A percentile compares a stretch with the other conserved stretches of the same genome.
Conservation (phyloP, 345 rosid genomes). For the Dipteronia sinensis region DNA sequence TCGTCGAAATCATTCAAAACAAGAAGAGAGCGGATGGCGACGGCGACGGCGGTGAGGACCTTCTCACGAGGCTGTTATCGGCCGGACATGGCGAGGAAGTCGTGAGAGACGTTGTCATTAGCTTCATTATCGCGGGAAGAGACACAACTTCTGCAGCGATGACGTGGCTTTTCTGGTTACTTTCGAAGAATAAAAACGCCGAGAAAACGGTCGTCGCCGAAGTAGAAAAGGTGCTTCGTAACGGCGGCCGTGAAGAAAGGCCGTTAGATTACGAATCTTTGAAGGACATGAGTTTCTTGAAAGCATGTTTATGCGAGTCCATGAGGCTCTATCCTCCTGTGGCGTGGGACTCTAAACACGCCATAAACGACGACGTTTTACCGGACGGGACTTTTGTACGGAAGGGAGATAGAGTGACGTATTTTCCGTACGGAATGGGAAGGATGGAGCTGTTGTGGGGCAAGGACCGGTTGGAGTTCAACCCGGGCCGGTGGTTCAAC, state of each 20-base stretch:
- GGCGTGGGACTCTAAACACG: conserved; percentile 73
- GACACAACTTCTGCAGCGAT: conserved; percentile 73
- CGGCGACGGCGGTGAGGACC: conserved; percentile 36
- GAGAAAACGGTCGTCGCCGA: conserved; percentile 39
- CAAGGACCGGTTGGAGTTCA: conserved; percentile 56
- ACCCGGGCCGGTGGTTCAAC: conserved; percentile 64
- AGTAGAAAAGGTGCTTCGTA: conserved; percentile 24
- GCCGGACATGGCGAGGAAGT: conserved; percentile 51
- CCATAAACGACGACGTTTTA: conserved; percentile 47
- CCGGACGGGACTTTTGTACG: conserved; percentile 66
- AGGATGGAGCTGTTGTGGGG: conserved; percentile 82
- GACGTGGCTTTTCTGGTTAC: conserved; percentile 75
- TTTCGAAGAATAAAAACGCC: conserved; percentile 35
- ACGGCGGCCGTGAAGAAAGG: neutral
- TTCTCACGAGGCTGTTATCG: conserved; percentile 50
- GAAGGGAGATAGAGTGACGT: conserved; percentile 60
- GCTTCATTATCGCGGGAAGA: conserved; percentile 73
- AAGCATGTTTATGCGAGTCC: conserved; percentile 67
- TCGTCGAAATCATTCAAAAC: conserved; percentile 40
- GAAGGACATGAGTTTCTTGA: conserved; percentile 51
- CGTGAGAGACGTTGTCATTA: conserved; percentile 59
- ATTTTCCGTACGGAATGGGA: conserved; percentile 73
- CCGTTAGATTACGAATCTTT: conserved; percentile 36
- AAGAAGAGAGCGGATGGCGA: conserved; percentile 26
- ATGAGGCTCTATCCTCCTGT: conserved; percentile 79